Base-by-base conservation (phyloP, 1,139 yeast genomes). In the Candida frijolesensis region DNA sequence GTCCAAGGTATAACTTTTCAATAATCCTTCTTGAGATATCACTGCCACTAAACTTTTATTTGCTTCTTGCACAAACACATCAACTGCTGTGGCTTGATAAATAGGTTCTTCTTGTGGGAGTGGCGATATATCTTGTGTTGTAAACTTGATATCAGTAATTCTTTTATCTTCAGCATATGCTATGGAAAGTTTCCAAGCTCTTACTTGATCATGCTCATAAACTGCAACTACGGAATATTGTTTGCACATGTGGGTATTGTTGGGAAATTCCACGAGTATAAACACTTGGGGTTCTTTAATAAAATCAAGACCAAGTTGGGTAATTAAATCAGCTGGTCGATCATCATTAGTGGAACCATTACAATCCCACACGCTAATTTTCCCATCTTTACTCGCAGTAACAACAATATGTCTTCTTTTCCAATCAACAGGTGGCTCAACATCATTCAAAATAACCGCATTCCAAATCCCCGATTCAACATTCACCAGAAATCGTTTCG, bases 331-430 rank as follows among this genome's bases (percentile, higher is more conserved):
- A 0, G 70, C 77, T 6, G 66, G 63, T 44, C 58, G 57, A 51
- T 71, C 74, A 51, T 69, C 72, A 54, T 56, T 54, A 14, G 60
- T 58, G 0, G 57, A 45, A 1, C 71, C 70, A 52, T 70, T 60
- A 52, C 94, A 84, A 54, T 85, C 83, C 92, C 94, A 90, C 6
- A 87, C 70, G 16, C 83, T 76, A 9, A 90, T 54, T 51, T 66
- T 70, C 10, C 82, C 78, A 8, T 86, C 85, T 25, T 76, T 72
- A 38, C 81, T 84, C 50, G 83, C 72, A 1, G 87, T 71, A 1
- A 84, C 77, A 0, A 68, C 76, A 40, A 71, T 52, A 54, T 74
- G 79, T 39, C 69, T 68, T 44, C 77, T 56, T 25, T 55, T 57
- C 10, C 45, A 44, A 1, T 47, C 49, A 6, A 51, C 51, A 3